Conservation (phyloP, 1,139 yeast genomes). For the Lipomyces yarrowii region DNA sequence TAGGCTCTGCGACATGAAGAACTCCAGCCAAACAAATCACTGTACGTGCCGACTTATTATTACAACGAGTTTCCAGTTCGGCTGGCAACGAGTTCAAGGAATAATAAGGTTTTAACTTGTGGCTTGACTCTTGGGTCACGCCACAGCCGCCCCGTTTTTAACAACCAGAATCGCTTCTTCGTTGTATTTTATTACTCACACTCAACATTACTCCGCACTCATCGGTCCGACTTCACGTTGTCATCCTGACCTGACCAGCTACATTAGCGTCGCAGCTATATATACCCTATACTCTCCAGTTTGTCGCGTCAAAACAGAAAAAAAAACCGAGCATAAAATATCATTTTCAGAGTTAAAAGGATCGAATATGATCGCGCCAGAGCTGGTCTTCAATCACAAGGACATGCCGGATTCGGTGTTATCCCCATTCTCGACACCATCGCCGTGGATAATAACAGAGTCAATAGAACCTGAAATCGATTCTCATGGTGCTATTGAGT, state of each 20-base stretch:
- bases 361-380: not conserved
- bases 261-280: not conserved
- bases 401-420: conserved; percentile 18
- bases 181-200: too few relatives aligned
- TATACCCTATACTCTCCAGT: not conserved
- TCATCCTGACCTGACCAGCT: not conserved
- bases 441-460: not conserved
- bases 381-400: conserved; percentile 22
- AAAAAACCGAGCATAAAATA: not conserved
- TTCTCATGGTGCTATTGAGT: conserved; percentile 30
- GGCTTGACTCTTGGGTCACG: too few relatives aligned
- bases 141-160: too few relatives aligned
- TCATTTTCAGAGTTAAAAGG: not conserved
- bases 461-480: conserved; percentile 27
- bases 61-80: too few relatives aligned
- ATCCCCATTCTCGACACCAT: conserved; percentile 19
- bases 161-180: too few relatives aligned
- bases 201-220: not conserved
- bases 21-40: too few relatives aligned
- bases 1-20: conserved; percentile 54
- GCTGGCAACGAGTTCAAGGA: too few relatives aligned
- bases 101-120: too few relatives aligned
- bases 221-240: not conserved
- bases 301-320: not conserved
- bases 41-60: too few relatives aligned